Conservation (phyloP, 768 basidiomycete genomes). For the Boletus patriciae region DNA sequence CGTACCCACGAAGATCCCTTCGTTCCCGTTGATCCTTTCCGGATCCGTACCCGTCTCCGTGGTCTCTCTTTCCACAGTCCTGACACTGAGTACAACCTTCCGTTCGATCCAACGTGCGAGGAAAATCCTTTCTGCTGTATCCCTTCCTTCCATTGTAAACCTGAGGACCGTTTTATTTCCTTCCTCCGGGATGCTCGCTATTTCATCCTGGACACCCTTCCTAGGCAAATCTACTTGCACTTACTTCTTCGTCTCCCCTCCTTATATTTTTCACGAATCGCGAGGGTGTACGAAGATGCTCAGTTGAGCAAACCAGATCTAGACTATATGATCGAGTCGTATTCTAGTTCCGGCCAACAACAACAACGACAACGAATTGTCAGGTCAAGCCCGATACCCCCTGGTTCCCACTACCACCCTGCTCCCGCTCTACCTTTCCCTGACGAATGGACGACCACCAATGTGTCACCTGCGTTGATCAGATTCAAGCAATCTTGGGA, state of each 20-base stretch:
- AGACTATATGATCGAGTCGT: constrained; percentile 45
- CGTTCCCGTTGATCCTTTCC: constrained; percentile 56
- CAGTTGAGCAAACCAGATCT: constrained; percentile 77
- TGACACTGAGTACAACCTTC: constrained; percentile 18
- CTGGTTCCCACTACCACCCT: constrained; percentile 24
- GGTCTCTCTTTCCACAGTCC: constrained; percentile 23
- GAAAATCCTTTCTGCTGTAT: constrained; percentile 26
- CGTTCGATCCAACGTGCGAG: constrained; percentile 24
- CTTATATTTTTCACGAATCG: constrained; percentile 77
- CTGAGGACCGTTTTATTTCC: constrained; percentile 12
- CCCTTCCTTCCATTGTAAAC: constrained; percentile 14
- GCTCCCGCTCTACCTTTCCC: constrained; percentile 43
- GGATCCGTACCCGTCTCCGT: constrained; percentile 26
- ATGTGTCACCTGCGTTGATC: constrained; percentile 61
- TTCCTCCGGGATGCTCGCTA: constrained; percentile 23
- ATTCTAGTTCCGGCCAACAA: constrained; percentile 22
- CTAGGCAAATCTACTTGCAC: constrained; percentile 45
- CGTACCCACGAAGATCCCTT: constrained; percentile 55
- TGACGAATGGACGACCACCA: constrained; percentile 49
- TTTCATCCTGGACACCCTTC: constrained; percentile 38
- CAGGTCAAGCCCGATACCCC: constrained; percentile 30
- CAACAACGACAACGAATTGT: constrained; percentile 14
- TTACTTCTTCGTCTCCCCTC: constrained; percentile 69
- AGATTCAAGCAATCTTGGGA: constrained; percentile 72
- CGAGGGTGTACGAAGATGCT: constrained; percentile 73